Conservation (phyloP, 2,329 filamentous ascomycete species). For the Scortechinia acanthostroma region DNA sequence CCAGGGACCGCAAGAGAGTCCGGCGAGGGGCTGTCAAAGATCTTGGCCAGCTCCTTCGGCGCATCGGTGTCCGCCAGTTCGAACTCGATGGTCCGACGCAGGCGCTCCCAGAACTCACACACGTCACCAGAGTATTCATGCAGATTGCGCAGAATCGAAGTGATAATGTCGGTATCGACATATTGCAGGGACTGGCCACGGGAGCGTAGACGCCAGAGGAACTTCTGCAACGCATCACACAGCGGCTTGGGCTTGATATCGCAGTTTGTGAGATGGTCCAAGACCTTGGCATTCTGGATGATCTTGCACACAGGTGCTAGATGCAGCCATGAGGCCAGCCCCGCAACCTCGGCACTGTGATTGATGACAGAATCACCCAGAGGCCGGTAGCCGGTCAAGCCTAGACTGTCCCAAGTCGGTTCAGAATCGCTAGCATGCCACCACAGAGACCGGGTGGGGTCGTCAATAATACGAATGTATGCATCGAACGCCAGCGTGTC, state of each 20-base stretch:
- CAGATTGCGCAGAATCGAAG: constrained; percentile 25
- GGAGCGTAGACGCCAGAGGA: constrained; percentile 28
- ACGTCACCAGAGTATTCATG: constrained; percentile 39
- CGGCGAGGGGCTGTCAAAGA: constrained; percentile 33
- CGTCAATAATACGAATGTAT: constrained; percentile 52
- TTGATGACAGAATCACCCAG: constrained; percentile 33
- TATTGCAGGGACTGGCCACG: constrained; percentile 21
- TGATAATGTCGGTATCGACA: constrained; percentile 29
- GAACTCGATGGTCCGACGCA: constrained; percentile 39
- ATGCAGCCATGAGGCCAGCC: constrained; percentile 48
- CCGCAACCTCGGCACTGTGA: constrained; percentile 38
- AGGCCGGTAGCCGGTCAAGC: constrained; percentile 46
- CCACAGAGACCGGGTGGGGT: constrained; percentile 53
- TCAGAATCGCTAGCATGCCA: constrained; percentile 46
- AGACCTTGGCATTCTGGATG: constrained; percentile 36
- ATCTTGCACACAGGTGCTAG: constrained; percentile 49
- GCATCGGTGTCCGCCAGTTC: constrained; percentile 36
- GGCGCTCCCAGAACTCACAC: constrained; percentile 42
- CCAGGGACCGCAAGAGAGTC: constrained; percentile 12
- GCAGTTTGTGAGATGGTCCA: constrained; percentile 34
- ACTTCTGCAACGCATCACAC: constrained; percentile 37
- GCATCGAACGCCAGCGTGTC: constrained; percentile 55
- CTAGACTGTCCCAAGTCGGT: constrained; percentile 43
- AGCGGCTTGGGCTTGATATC: constrained; percentile 38
- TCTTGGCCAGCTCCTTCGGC: constrained; percentile 24